Percentiles rank a stretch among this genome's conserved stretches.
These are phyloP conservation scores for Brasenia schreberi DNA, from an alignment of 164 flowering plant genomes.

Conservation along the genomic window DNA sequence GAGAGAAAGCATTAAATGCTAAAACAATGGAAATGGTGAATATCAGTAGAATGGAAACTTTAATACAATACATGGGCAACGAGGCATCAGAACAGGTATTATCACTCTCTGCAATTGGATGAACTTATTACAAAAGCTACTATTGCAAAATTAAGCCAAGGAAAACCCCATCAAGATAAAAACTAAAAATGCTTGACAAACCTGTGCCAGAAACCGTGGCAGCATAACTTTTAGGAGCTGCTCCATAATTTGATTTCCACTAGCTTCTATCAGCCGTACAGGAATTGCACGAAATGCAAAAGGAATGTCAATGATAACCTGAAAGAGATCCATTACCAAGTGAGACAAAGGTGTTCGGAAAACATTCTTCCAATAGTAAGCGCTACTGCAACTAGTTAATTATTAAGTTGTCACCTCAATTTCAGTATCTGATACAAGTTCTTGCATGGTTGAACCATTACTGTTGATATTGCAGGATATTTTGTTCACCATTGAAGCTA, in stretches of 20 bases:
- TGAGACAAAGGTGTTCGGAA: neutral
- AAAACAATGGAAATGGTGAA: too few relatives aligned
- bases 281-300: slow-evolving; percentile 73
- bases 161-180: neutral
- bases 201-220: slow-evolving; percentile 91
- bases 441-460: slow-evolving; percentile 32
- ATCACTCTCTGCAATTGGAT: too few relatives aligned
- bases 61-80: too few relatives aligned
- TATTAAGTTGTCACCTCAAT: slow-evolving; percentile 47
- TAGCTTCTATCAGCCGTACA: slow-evolving; percentile 55
- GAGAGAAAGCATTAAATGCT: too few relatives aligned
- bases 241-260: slow-evolving; percentile 74
- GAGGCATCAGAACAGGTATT: too few relatives aligned
- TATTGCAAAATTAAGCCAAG: neutral
- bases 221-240: slow-evolving; percentile 76
- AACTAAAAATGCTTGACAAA: slow-evolving; percentile 9
- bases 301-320: slow-evolving; percentile 81
- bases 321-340: slow-evolving; percentile 5
- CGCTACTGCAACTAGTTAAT: neutral
- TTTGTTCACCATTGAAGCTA: slow-evolving; percentile 93
- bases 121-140: too few relatives aligned
- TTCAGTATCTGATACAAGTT: slow-evolving; percentile 65
- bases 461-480: slow-evolving; percentile 40
- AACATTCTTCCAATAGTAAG: neutral
- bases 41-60: too few relatives aligned